Conservation (phyloP, 768 basidiomycete species). For the Boletus tomentosulus region DNA sequence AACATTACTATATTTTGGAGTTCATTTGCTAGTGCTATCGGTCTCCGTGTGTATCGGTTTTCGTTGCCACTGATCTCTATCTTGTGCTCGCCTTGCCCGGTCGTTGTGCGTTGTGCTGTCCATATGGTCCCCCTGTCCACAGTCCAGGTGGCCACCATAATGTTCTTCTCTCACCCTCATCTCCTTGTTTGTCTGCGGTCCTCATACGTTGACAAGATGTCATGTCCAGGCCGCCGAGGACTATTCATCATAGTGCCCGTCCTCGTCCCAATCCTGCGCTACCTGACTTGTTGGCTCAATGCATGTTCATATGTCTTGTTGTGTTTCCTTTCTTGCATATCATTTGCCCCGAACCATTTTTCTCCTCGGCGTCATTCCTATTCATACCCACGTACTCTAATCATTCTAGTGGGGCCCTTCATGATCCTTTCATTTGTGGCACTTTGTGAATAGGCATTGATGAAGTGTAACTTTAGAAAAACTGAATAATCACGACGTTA, state of each 20-base stretch:
- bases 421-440: conserved; percentile 11
- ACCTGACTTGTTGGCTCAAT: conserved; percentile 10
- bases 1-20: conserved; percentile 19
- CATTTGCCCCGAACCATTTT: not conserved
- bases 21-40: conserved; percentile 21
- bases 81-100: conserved; percentile 11
- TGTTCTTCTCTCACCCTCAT: conserved; percentile 7
- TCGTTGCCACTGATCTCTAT: conserved; percentile 13
- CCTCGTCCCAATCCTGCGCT: conserved; percentile 12
- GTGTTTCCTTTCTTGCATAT: conserved; percentile 24
- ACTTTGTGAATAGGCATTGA: conserved; percentile 10
- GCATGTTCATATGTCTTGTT: conserved; percentile 5
- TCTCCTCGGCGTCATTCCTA: too few relatives aligned
- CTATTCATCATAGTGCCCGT: conserved; percentile 2
- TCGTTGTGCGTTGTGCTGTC: conserved; percentile 15
- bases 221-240: conserved; percentile 19
- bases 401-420: not conserved
- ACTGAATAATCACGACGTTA: conserved; percentile 12
- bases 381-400: too few relatives aligned
- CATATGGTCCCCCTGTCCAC: conserved; percentile 7
- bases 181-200: conserved; percentile 11
- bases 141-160: not conserved
- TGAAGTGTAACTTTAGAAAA: conserved; percentile 25
- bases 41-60: conserved; percentile 18
- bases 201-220: conserved; percentile 5